Evolutionary conservation across 306 rosid species (phyloP), one percentile per base, ranked within the genome.

Genomic region (Phaseolus lunatus): DNA sequence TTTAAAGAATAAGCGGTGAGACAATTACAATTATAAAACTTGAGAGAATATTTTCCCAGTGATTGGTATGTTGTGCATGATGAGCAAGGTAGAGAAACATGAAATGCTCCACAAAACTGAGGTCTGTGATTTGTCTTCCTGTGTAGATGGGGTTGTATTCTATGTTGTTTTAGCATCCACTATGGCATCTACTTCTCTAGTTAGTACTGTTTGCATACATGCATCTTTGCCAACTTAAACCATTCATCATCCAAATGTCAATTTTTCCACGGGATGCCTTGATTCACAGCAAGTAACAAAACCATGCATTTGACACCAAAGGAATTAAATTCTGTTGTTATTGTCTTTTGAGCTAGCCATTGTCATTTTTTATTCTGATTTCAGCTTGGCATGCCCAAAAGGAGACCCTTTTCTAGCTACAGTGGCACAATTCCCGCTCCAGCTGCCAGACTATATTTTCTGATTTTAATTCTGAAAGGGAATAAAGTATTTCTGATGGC

Each of bases 361-460:
- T 58, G 26, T 31, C 6, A 5, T 52, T 57, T 31, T 54, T 20
- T 7, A 18, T 13, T 79, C 72, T 41, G 47, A 67, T 85, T 67
- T 77, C 87, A 94, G 97, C 65, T 82, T 91, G 86, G 18, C 41
- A 14, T 58, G 43, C 4, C 91, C 91, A 20, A 67, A 71, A 80
- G 93, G 90, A 48, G 86, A 79, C 18, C 84, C 92, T n/a, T 94
- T 91, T 82, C 76, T 66, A 72, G 98, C 72, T 56, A 61, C 31
- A 77, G 98, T 89, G 80, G 93, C 90, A 22, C 84, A 52, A 80
- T 84, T 91, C 82, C 91, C 92, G 14, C 92, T 91, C 18, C 86
- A 89, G 84, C 83, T 84, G 61, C 96, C 98, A 26, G 92, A 89
- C 73, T 94, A 90, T 85, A 81, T 94, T 61, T 94, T 78, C 94